These are phyloP conservation scores for Saccharomycopsis lassenensis DNA, from an alignment of 805 yeast species.

Conservation along the genomic window DNA sequence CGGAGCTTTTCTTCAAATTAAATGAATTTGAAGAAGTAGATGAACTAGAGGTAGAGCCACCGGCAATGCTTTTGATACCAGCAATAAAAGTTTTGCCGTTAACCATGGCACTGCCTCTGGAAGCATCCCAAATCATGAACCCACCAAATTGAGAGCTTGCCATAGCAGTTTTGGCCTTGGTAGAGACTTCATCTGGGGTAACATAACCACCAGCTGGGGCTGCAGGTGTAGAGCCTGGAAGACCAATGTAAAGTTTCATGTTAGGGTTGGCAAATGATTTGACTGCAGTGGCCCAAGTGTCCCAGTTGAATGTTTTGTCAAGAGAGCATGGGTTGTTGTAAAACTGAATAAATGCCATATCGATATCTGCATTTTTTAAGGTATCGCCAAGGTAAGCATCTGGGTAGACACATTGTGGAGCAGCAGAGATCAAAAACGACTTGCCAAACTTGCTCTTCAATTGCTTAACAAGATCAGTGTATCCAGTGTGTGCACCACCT, in stretches of 20 bases:
- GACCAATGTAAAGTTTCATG: slow-evolving; percentile 48
- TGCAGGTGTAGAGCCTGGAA: slow-evolving; percentile 32
- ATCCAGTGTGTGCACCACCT: slow-evolving; percentile 48
- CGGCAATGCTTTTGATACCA: slow-evolving; percentile 5
- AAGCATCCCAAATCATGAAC: slow-evolving; percentile 16
- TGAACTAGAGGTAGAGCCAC: too few species aligned
- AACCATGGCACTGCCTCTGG: slow-evolving; percentile 27
- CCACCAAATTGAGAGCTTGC: slow-evolving; percentile 13
- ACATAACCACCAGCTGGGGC: slow-evolving; percentile 36
- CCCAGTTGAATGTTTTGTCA: slow-evolving; percentile 44
- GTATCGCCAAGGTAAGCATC: slow-evolving; percentile 59
- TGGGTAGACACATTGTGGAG: slow-evolving; percentile 88
- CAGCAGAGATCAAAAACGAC: slow-evolving; percentile 68
- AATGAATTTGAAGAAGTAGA: too few species aligned
- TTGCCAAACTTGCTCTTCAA: slow-evolving; percentile 26
- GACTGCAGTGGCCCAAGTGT: slow-evolving; percentile 64
- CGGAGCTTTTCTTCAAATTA: too few species aligned
- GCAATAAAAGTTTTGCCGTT: slow-evolving; percentile 18
- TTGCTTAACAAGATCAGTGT: slow-evolving; percentile 42
- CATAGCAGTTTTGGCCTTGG: slow-evolving; percentile 17
- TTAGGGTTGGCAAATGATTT: slow-evolving; percentile 51
- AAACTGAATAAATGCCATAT: slow-evolving; percentile 78
- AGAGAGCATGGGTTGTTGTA: slow-evolving; percentile 74
- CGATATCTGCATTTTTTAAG: slow-evolving; percentile 49
- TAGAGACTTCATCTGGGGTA: slow-evolving; percentile 28